These are phyloP conservation scores for Colletotrichum ledebouriae DNA, from an alignment of 2,329 filamentous ascomycete genomes.

Conservation along the genomic window DNA sequence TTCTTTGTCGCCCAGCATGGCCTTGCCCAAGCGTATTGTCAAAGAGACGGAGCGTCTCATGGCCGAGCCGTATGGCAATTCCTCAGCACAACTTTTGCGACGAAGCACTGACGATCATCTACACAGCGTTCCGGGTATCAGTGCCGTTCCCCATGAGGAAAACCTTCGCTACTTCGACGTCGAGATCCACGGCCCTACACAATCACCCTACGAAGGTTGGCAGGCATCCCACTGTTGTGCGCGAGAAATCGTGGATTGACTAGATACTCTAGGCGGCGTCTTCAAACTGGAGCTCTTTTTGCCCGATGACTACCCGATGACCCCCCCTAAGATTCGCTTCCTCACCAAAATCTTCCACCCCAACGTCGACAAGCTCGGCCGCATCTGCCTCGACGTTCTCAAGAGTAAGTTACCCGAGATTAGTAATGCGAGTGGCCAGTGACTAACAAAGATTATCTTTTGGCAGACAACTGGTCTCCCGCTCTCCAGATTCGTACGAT, in stretches of 20 bases:
- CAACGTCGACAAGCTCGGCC: slow-evolving; percentile 97
- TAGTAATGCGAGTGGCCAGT: neutral
- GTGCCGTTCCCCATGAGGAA: slow-evolving; percentile 94
- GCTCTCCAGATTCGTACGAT: slow-evolving; percentile 98
- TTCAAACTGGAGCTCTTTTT: slow-evolving; percentile 98
- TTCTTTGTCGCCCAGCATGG: slow-evolving; percentile 60
- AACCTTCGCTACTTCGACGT: slow-evolving; percentile 99
- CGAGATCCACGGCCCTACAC: slow-evolving; percentile 90
- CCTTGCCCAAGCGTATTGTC: slow-evolving; percentile 94
- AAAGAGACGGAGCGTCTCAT: slow-evolving; percentile 99
- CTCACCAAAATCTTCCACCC: slow-evolving; percentile 99
- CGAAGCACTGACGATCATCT: slow-evolving; percentile 18
- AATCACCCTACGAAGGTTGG: slow-evolving; percentile 94
- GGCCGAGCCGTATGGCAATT: slow-evolving; percentile 87
- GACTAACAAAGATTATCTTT: slow-evolving; percentile 21
- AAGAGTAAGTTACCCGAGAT: slow-evolving; percentile 78
- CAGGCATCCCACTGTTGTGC: slow-evolving; percentile 11
- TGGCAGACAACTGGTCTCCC: slow-evolving; percentile 95
- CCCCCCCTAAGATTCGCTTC: slow-evolving; percentile 97
- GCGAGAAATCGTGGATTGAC: slow-evolving; percentile 11
- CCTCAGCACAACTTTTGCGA: slow-evolving; percentile 8
- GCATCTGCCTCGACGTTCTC: slow-evolving; percentile 96
- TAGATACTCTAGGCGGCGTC: slow-evolving; percentile 70
- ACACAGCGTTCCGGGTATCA: slow-evolving; percentile 91
- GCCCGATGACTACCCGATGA: slow-evolving; percentile 99